These are phyloP conservation scores for Zygoascus sp. DNA, from an alignment of 1,139 yeast genomes.

Conservation along the genomic window DNA sequence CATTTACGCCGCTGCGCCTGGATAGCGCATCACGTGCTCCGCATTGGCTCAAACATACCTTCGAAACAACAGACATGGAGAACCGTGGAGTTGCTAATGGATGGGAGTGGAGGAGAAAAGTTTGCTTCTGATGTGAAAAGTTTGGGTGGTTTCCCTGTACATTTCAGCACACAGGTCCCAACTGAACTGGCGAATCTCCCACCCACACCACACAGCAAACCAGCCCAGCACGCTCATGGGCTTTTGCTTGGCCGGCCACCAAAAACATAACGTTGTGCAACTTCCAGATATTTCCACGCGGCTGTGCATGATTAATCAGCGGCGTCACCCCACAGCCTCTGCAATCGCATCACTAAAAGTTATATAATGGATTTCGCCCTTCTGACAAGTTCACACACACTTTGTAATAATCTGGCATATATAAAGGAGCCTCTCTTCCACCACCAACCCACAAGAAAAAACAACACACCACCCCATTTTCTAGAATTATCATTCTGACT, in stretches of 20 bases:
- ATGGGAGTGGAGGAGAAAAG: conserved; percentile 1
- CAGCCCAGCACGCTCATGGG: too few species aligned
- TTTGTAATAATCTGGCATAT: too few species aligned
- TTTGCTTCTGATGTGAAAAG: conserved; percentile 8
- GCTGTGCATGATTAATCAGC: neutral
- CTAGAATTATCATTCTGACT: neutral
- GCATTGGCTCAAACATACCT: too few species aligned
- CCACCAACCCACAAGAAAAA: neutral
- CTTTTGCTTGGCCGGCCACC: too few species aligned
- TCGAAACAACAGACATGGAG: conserved; percentile 31
- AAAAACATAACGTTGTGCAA: too few species aligned
- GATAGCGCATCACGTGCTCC: too few species aligned
- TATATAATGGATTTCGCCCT: neutral
- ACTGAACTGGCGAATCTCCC: too few species aligned
- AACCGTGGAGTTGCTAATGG: conserved; percentile 1
- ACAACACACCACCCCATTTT: neutral
- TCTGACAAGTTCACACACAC: too few species aligned
- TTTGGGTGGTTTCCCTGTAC: conserved; percentile 8
- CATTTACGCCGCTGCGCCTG: too few species aligned
- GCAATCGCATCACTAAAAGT: too few species aligned
- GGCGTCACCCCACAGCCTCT: neutral
- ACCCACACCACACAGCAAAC: too few species aligned
- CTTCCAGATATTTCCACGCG: neutral
- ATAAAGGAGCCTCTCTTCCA: too few species aligned
- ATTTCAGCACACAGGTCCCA: conserved; percentile 2